These are phyloP conservation scores for Terfezia claveryi DNA, from an alignment of 495 filamentous ascomycete genomes.

Conservation along the genomic window DNA sequence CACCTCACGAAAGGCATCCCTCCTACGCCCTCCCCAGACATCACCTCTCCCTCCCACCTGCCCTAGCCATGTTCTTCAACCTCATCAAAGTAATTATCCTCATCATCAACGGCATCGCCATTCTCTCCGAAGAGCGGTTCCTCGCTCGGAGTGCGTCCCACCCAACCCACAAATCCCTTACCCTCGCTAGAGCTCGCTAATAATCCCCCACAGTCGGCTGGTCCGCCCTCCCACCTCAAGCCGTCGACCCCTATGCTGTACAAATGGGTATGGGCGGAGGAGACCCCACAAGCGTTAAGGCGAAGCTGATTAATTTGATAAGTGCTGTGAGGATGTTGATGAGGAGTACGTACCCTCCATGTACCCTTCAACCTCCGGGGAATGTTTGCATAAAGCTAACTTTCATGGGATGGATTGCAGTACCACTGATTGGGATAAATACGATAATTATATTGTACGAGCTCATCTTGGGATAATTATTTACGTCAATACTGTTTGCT, in stretches of 20 bases:
- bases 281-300: slow-evolving; percentile 46
- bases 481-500: not conserved
- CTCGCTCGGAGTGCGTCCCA: slow-evolving; percentile 62
- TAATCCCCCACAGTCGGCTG: slow-evolving; percentile 44
- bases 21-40: not conserved
- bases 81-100: slow-evolving; percentile 30
- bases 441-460: slow-evolving; percentile 77
- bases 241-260: not conserved
- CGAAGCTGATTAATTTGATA: slow-evolving; percentile 70
- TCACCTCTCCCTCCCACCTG: not conserved
- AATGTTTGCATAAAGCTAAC: not conserved
- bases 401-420: slow-evolving; percentile 24
- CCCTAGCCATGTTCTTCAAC: not conserved
- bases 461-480: slow-evolving; percentile 54
- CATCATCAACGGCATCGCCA: slow-evolving; percentile 78
- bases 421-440: slow-evolving; percentile 86
- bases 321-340: slow-evolving; percentile 78
- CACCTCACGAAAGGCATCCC: too few species aligned
- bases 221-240: slow-evolving; percentile 29
- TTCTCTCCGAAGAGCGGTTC: slow-evolving; percentile 94
- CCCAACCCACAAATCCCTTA: not conserved
- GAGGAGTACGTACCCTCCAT: slow-evolving; percentile 47
- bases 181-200: not conserved
- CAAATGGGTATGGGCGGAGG: not conserved
- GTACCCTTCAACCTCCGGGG: not conserved